Conservation (phyloP, 2,329 filamentous ascomycete genomes). For the Colletotrichum plurivorum region DNA sequence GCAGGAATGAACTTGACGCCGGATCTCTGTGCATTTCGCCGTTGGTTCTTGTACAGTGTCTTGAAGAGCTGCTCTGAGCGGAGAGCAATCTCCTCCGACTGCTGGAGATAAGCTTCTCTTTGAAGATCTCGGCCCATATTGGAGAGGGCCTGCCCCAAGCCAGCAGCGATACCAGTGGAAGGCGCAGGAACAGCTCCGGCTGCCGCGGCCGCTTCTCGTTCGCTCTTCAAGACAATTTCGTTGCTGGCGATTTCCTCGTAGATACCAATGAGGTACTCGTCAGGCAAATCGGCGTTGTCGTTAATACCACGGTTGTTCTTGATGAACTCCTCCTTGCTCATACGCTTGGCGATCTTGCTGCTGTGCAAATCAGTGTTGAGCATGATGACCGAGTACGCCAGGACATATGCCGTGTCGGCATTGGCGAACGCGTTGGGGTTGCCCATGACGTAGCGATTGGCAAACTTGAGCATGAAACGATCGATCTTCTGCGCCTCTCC, state of each 20-base stretch:
- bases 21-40: slow-evolving; percentile 80
- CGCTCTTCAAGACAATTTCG: slow-evolving; percentile 95
- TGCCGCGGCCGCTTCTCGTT: slow-evolving; percentile 89
- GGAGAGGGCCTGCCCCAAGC: slow-evolving; percentile 89
- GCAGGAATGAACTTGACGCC: slow-evolving; percentile 88
- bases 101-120: slow-evolving; percentile 92
- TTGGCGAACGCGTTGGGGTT: slow-evolving; percentile 99
- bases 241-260: slow-evolving; percentile 93
- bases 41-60: slow-evolving; percentile 90
- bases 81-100: slow-evolving; percentile 90
- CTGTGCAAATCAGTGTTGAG: slow-evolving; percentile 97
- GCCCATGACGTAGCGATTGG: slow-evolving; percentile 92
- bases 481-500: slow-evolving; percentile 99
- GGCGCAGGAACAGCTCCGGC: slow-evolving; percentile 75
- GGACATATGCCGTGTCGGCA: slow-evolving; percentile 95
- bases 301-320: slow-evolving; percentile 99
- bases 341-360: slow-evolving; percentile 83
- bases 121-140: slow-evolving; percentile 94
- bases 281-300: slow-evolving; percentile 91
- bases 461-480: slow-evolving; percentile 99
- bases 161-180: slow-evolving; percentile 80
- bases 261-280: slow-evolving; percentile 90
- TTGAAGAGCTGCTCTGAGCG: slow-evolving; percentile 90
- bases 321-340: slow-evolving; percentile 98
- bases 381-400: slow-evolving; percentile 97